phyloP scores from a whole-genome alignment of 1,139 yeast species.

The Magnusiomyces sp. region DNA sequence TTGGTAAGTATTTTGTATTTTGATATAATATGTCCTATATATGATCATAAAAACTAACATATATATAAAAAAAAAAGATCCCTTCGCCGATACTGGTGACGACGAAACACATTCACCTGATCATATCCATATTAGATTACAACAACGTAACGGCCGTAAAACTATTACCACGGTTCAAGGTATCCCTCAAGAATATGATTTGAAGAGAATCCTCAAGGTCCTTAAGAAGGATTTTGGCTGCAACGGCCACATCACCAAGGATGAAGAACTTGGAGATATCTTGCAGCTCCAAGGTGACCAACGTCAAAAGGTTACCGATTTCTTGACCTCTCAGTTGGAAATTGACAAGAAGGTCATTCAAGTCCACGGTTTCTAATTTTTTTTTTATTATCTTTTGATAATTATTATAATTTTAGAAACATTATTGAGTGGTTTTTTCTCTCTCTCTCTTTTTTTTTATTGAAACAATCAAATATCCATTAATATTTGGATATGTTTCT shows the following conservation, averaged over 20 bases:
- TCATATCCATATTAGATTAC: slow-evolving; percentile 97
- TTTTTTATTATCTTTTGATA: too few species aligned
- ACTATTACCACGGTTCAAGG: slow-evolving; percentile 98
- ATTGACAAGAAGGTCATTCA: slow-evolving; percentile 94
- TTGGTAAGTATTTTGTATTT: slow-evolving; percentile 44
- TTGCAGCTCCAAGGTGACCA: slow-evolving; percentile 99
- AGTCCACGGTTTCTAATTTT: slow-evolving; percentile 83
- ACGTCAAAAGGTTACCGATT: slow-evolving; percentile 92
- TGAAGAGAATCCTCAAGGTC: slow-evolving; percentile 87
- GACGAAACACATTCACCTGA: slow-evolving; percentile 94
- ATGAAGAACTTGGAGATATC: slow-evolving; percentile 92
- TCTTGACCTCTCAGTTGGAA: slow-evolving; percentile 77
- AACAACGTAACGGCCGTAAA: slow-evolving; percentile 99
- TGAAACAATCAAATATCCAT: not conserved
- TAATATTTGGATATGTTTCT: not conserved
- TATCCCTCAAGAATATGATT: slow-evolving; percentile 88
- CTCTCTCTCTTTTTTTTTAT: not conserved
- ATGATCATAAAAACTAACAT: not conserved
- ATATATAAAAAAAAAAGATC: slow-evolving; percentile 41
- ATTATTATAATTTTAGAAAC: too few species aligned
- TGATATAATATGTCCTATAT: too few species aligned
- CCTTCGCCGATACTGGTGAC: slow-evolving; percentile 99
- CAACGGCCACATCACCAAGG: slow-evolving; percentile 96
- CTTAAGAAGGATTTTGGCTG: slow-evolving; percentile 97
- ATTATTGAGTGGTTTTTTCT: too few species aligned